These are phyloP conservation scores for Penicillium arizonense DNA, from an alignment of 495 filamentous ascomycete species.

Conservation along the genomic window DNA sequence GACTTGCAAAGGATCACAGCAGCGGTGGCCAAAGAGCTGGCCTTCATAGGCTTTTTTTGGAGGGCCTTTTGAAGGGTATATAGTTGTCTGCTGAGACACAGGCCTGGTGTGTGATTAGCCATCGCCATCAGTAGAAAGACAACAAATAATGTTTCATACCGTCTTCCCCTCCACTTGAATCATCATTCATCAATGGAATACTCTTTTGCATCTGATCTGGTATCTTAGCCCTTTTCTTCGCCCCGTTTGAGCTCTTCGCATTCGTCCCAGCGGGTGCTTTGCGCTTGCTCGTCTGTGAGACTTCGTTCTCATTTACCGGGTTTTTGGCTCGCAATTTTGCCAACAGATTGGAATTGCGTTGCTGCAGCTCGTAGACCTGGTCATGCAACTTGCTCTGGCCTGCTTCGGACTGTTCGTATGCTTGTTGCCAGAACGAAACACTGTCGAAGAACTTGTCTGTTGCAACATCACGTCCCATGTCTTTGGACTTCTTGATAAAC, in stretches of 20 bases:
- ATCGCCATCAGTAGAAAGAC: constrained; percentile 4
- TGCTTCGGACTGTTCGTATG: constrained; percentile 43
- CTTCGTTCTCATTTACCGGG: not conserved
- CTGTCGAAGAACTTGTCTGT: constrained; percentile 45
- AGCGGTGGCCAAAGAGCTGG: constrained; percentile 16
- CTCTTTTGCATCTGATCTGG: constrained; percentile 10
- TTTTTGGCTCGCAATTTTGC: constrained; percentile 16
- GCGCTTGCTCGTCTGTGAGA: constrained; percentile 22
- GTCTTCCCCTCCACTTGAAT: not conserved
- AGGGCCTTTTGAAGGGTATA: constrained; percentile 32
- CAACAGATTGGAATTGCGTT: constrained; percentile 27
- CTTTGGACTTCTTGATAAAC: constrained; percentile 27
- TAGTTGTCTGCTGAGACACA: constrained; percentile 34
- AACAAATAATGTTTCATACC: not conserved
- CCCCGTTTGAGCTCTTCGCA: not conserved
- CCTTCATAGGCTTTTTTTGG: constrained; percentile 23
- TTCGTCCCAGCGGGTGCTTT: constrained; percentile 15
- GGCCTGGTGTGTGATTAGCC: constrained; percentile 1
- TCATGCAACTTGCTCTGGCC: constrained; percentile 45
- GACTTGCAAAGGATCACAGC: constrained; percentile 29
- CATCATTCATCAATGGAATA: not conserved
- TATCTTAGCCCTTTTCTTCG: constrained; percentile 26
- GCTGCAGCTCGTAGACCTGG: constrained; percentile 41
- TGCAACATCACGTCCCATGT: constrained; percentile 3
- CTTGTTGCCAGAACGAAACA: constrained; percentile 48